phyloP scores from a whole-genome alignment of 495 filamentous ascomycete genomes.

The Amorphotheca resinae region DNA sequence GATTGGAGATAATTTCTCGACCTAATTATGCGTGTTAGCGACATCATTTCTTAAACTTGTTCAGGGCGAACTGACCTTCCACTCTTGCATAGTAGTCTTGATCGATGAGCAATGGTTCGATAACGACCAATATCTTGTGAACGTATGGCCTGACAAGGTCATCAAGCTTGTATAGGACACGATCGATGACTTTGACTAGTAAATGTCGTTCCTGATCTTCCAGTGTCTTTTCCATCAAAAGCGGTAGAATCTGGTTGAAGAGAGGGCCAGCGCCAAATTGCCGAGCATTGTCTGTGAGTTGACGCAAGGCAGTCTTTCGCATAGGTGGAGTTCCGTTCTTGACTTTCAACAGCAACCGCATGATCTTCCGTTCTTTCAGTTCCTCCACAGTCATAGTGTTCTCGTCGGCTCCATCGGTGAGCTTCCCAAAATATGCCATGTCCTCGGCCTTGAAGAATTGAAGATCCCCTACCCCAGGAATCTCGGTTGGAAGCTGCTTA shows the following conservation, averaged over 20 bases:
- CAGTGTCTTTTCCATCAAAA: conserved; percentile 97
- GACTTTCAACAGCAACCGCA: conserved; percentile 92
- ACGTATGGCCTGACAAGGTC: conserved; percentile 94
- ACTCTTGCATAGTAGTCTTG: conserved; percentile 99
- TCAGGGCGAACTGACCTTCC: conserved; percentile 47
- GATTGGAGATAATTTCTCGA: conserved; percentile 95
- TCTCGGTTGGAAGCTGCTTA: conserved; percentile 83
- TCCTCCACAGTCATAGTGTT: conserved; percentile 86
- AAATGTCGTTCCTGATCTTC: conserved; percentile 98
- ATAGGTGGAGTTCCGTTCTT: conserved; percentile 99
- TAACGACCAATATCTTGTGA: conserved; percentile 97
- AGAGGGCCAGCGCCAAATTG: conserved; percentile 91
- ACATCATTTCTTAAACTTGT: too few relatives aligned
- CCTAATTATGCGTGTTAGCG: too few relatives aligned
- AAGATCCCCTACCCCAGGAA: conserved; percentile 92
- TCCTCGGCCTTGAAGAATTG: conserved; percentile 99
- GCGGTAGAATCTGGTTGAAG: conserved; percentile 94
- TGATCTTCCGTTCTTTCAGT: conserved; percentile 96
- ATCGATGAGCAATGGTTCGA: conserved; percentile 95
- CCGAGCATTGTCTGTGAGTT: conserved; percentile 93
- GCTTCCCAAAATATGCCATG: conserved; percentile 98
- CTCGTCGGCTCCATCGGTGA: conserved; percentile 91
- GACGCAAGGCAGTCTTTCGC: conserved; percentile 97
- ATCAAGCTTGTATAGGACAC: conserved; percentile 96
- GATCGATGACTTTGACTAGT: conserved; percentile 97